These are phyloP conservation scores for Beauveria bassiana DNA, from an alignment of 2,329 filamentous ascomycete species.

Conservation along the genomic window DNA sequence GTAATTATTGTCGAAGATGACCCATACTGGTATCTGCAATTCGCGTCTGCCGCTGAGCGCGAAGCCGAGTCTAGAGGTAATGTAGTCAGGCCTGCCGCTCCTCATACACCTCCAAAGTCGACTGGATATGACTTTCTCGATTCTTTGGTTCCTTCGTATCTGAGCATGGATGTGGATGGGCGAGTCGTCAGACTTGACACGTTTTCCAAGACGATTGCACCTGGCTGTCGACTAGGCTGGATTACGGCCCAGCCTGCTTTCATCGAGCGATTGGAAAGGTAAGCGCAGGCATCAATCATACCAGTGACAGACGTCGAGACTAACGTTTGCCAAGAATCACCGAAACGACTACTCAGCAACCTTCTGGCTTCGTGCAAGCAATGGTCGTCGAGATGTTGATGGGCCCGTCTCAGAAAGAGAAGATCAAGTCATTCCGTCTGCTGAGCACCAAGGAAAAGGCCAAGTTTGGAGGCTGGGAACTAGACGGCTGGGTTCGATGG, in stretches of 20 bases:
- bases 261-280: conserved; percentile 57
- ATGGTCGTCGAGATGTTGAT: conserved; percentile 72
- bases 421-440: conserved; percentile 33
- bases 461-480: conserved; percentile 58
- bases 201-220: conserved; percentile 88
- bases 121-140: conserved; percentile 73
- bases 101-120: conserved; percentile 25
- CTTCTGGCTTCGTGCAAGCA: conserved; percentile 82
- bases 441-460: conserved; percentile 41
- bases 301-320: too few species aligned
- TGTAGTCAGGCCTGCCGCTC: conserved; percentile 21
- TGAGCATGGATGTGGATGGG: conserved; percentile 75
- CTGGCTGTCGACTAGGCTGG: conserved; percentile 85
- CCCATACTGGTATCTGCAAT: conserved; percentile 94
- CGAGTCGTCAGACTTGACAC: conserved; percentile 86
- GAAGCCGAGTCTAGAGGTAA: conserved; percentile 42
- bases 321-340: conserved; percentile 49
- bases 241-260: conserved; percentile 76
- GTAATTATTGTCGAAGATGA: conserved; percentile 91
- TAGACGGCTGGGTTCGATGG: conserved; percentile 86
- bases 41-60: conserved; percentile 55
- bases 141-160: conserved; percentile 73
- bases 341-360: conserved; percentile 73
- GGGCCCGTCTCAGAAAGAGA: conserved; percentile 53
- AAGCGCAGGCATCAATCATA: neutral